Evolutionary conservation across 139 green algal species (phyloP).

Genomic region (Nannochloris sp.): DNA sequence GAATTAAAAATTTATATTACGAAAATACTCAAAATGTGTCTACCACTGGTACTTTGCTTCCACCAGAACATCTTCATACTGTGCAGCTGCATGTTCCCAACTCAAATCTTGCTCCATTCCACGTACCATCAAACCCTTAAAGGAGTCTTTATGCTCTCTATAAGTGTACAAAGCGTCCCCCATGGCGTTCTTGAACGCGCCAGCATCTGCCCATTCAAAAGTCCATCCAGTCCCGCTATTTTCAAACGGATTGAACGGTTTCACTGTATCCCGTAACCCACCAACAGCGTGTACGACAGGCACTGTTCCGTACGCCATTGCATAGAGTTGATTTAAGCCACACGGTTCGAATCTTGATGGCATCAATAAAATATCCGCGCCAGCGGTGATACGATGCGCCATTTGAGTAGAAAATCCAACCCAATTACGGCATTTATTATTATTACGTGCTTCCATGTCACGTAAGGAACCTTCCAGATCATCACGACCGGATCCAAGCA

Average conservation of each 20-base stretch:
- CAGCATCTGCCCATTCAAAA: constrained; percentile 59
- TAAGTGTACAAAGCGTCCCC: constrained; percentile 72
- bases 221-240: constrained; percentile 76
- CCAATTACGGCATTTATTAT: constrained; percentile 70
- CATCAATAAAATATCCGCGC: constrained; percentile 72
- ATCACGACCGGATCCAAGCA: constrained; percentile 82
- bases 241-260: constrained; percentile 70
- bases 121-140: constrained; percentile 41
- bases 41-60: constrained; percentile 86
- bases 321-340: constrained; percentile 83
- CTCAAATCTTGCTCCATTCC: constrained; percentile 76
- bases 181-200: constrained; percentile 54
- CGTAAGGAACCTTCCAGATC: constrained; percentile 81
- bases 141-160: constrained; percentile 55
- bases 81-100: constrained; percentile 80
- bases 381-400: constrained; percentile 88
- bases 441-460: constrained; percentile 42
- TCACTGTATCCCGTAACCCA: constrained; percentile 82
- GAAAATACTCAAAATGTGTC: no score
- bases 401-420: constrained; percentile 88
- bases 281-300: constrained; percentile 71
- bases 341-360: constrained; percentile 58
- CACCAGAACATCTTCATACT: constrained; percentile 91
- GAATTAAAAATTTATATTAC: no score
- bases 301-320: constrained; percentile 95